Evolutionary conservation across 345 rosid species (phyloP), one percentile per base, ranked within the genome.

Genomic region (Syzygium aromaticum): DNA sequence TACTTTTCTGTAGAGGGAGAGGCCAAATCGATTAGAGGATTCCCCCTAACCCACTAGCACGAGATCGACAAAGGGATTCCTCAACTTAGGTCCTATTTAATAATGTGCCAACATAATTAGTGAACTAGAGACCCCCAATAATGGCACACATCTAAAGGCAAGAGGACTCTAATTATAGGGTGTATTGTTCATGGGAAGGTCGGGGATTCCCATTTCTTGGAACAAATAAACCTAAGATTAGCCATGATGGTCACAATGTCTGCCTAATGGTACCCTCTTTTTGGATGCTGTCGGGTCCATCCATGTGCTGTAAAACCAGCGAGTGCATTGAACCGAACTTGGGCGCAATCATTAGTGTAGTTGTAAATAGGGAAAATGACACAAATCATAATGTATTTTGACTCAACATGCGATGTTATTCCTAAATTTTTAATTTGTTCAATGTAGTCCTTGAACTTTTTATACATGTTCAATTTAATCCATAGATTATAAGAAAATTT

Each of bases 241-340:
- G 49, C 49, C 49, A 73, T 12, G 80, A 19, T 19, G 49, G 80
- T 73, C 25, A 17, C 25, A 22, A 2, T 73, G 80, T 73, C 80
- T 73, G 14, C 49, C 80, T 73, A 2, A 19, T 21, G 49, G 13
- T 73, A 5, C 7, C 22, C 80, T 73, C 46, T 73, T 19, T 13
- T 33, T 73, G 80, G 80, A 73, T 19, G 49, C 49, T 73, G 80
- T 33, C 80, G 80, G 80, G 80, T 73, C 80, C 80, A 73, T 73
- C 80, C 80, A 73, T 5, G 80, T 73, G 80, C 25, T 9, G 80
- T 22, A 2, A 38, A 73, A 73, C 14, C 80, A 38, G 7, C 27
- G 14, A 19, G 49, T 0, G 49, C 80, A 73, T 1, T 0, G 12
- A 14, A 73, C 22, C 1, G 80, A 73, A 73, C 80, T 0, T 5